Conservation (phyloP, 495 filamentous ascomycete species). For the Penicillium desertorum region DNA sequence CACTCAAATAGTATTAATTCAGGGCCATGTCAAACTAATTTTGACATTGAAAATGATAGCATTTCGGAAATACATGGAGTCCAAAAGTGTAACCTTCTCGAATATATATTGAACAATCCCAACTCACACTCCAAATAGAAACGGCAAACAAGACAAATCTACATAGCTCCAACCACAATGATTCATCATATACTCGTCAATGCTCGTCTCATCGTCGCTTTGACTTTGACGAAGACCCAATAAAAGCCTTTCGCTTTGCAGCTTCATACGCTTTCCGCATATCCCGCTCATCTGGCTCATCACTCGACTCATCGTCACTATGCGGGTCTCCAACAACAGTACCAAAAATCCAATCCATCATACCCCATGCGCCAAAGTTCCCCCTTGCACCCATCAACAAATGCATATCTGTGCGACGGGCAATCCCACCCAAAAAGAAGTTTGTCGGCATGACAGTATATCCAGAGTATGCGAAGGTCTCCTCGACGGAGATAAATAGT, state of each 20-base stretch:
- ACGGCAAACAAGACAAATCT: neutral
- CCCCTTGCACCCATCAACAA: constrained; percentile 58
- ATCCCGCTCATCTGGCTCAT: constrained; percentile 22
- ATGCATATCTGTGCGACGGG: constrained; percentile 68
- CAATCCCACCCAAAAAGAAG: constrained; percentile 73
- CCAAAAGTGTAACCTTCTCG: neutral
- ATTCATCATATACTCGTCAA: neutral
- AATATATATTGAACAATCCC: neutral
- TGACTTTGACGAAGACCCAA: neutral
- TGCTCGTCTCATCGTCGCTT: neutral
- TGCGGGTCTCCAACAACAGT: constrained; percentile 57
- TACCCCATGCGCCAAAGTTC: constrained; percentile 76
- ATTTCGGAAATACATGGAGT: neutral
- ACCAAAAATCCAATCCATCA: constrained; percentile 75
- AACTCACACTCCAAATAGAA: neutral
- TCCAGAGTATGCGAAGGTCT: constrained; percentile 73
- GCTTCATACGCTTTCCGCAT: constrained; percentile 27
- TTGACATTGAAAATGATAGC: neutral
- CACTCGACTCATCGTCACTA: constrained; percentile 41
- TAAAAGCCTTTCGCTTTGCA: constrained; percentile 5
- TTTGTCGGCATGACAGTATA: constrained; percentile 70
- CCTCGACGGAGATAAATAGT: constrained; percentile 67
- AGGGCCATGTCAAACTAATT: neutral
- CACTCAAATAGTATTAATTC: neutral
- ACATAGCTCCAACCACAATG: neutral